Base-by-base conservation (phyloP, 163 green algal species). In the Prototheca stagnorum region DNA sequence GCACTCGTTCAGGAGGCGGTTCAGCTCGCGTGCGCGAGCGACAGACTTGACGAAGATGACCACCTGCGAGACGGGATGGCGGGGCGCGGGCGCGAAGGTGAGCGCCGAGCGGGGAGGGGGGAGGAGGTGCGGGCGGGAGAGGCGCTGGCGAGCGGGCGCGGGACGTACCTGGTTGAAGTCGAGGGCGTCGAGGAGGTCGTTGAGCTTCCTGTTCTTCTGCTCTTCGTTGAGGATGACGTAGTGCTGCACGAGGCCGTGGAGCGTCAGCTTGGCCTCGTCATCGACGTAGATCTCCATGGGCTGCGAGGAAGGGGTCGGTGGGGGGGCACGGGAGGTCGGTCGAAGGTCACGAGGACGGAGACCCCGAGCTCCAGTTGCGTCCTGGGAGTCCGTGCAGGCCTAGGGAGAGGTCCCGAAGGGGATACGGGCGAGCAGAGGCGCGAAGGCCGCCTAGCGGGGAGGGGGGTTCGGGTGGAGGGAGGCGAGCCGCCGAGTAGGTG, bases 141-240 rank as follows among this genome's bases (percentile, higher is more conserved):
- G 2, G 11, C 21, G 17, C 34, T 25, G 15, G 29, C 9, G 28
- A 37, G 26, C 16, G 34, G 17, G 40, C 17, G 31, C 81, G n/a
- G n/a, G n/a, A n/a, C n/a, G n/a, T n/a, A n/a, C n/a, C 77, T 99
- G 90, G 65, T 99, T 99, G 74, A 99, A 99, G 68, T 97, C 89
- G 3, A 99, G 77, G 1, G 81, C 79, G 61, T 99, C 91, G 53
- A 99, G 75, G 48, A 99, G 73, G 60, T 99, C 91, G 58, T 92
- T 96, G 12, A 98, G 82, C 72, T 94, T 94, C 23, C 86, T 64
- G 75, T 97, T 98, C 78, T 99, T 99, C 68, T 94, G 80, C 24
- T 85, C 74, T 73, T 99, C 91, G 29, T 92, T 80, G 65, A 98
- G 72, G 77, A 90, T 88, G 23, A 88, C 67, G 64, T 93, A 95